Evolutionary conservation across 1,284 basidiomycete species (phyloP).

Genomic region (Wallemia hederae): DNA sequence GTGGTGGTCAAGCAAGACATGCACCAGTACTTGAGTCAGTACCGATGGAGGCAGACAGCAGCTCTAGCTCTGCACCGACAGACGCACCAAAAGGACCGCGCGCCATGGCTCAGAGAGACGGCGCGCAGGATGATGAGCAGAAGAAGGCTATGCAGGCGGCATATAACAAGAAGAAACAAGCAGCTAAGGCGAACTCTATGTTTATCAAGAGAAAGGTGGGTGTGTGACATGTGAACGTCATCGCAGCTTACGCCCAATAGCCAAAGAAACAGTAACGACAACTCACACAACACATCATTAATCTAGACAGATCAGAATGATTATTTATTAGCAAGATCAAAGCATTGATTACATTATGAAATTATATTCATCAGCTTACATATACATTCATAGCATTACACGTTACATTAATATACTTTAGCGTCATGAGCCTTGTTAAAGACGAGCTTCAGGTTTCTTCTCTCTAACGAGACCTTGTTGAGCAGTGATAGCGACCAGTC

Average conservation of each 20-base stretch:
- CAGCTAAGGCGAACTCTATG: neutral
- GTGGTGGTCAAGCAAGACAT: neutral
- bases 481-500: neutral
- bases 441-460: neutral
- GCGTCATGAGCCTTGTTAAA: too few relatives aligned
- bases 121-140: neutral
- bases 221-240: neutral
- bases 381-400: neutral
- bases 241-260: too few relatives aligned
- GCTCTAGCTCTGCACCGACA: neutral
- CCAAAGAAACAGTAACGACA: too few relatives aligned
- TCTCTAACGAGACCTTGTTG: neutral
- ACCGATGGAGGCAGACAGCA: neutral
- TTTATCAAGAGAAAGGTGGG: neutral
- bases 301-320: too few relatives aligned
- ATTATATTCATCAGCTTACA: neutral
- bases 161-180: neutral
- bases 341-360: neutral
- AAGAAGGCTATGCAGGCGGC: neutral
- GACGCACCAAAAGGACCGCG: neutral
- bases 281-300: too few relatives aligned
- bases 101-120: neutral
- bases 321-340: too few relatives aligned
- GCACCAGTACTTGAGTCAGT: neutral
- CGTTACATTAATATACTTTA: too few relatives aligned